Evolutionary conservation across 306 rosid genomes (phyloP), one percentile per base, ranked within the genome.

Genomic region (Luffa aegyptiaca): DNA sequence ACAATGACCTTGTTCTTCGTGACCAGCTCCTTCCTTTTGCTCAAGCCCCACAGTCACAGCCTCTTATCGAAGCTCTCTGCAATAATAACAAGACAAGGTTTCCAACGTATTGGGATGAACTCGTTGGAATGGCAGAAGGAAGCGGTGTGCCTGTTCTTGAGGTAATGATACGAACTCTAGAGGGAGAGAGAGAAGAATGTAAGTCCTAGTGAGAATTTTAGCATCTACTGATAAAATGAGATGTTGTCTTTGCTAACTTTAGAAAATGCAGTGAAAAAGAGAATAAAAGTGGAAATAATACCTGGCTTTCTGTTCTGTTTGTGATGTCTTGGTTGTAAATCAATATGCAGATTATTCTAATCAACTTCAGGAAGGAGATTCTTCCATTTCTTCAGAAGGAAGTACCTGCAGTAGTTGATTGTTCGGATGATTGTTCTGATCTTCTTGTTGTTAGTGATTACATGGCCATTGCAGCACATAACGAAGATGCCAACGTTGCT

Each of bases 351-450:
- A 90, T 91, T 77, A 83, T 91, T 42, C 85, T 91, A 10, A 86
- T 91, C 76, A 91, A 94, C 86, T 89, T 94, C 70, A 88, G 96
- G 85, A 95, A 91, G 86, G 99, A 93, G 88, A 89, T 93, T 88
- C 87, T 91, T 70, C 81, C 97, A 12, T 89, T 95, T 87, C 82
- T 91, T 83, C 93, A 90, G 78, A 86, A 26, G 35, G 75, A 8
- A 39, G 77, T 53, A n/a, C 48, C 8, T 81, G 42, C 20, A 20
- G 65, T 16, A 14, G 84, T 10, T 0, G 88, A 88, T 75, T 59
- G 85, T 35, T 14, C 86, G 1, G 93, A 90, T 82, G 97, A 92
- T 71, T 92, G 98, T 79, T 95, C 97, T 9, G 89, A 85, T 90
- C 84, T 92, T 87, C 90, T 92, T 79, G 86, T 91, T 79, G 88